A percentile compares a stretch with the other conserved stretches of the same genome.
Evolutionary conservation across 2,329 filamentous ascomycete species (phyloP).

Genomic region (Didymellaceae sp.): DNA sequence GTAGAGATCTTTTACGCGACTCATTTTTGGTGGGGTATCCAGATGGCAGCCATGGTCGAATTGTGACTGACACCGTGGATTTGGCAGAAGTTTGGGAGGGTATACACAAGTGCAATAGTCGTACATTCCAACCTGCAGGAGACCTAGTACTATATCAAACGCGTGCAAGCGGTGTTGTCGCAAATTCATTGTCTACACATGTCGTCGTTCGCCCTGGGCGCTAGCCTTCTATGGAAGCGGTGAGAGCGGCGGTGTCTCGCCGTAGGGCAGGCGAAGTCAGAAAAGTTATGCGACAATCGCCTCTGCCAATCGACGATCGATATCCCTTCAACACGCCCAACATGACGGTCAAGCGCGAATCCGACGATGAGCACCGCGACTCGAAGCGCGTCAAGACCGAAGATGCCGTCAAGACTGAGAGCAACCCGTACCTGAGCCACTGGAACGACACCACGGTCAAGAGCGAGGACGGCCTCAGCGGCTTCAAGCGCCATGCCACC

Average conservation of each 20-base stretch:
- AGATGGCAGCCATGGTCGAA: not conserved
- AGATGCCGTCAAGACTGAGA: slow-evolving; percentile 47
- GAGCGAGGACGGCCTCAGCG: slow-evolving; percentile 55
- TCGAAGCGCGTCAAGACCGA: slow-evolving; percentile 58
- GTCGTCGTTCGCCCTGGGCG: not conserved
- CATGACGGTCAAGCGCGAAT: slow-evolving; percentile 65
- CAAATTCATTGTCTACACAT: not conserved
- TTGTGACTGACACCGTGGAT: not conserved
- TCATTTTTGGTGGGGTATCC: slow-evolving; percentile 3
- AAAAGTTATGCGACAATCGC: slow-evolving; percentile 3
- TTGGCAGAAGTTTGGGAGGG: not conserved
- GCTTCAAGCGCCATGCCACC: slow-evolving; percentile 78
- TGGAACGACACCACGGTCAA: slow-evolving; percentile 67
- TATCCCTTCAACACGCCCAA: not conserved
- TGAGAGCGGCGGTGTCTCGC: not conserved
- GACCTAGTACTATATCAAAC: too few species aligned
- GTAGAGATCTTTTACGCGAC: not conserved
- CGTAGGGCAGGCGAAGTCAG: not conserved
- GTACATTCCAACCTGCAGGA: too few species aligned
- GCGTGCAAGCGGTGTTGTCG: not conserved
- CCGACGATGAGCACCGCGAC: slow-evolving; percentile 56
- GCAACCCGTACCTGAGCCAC: slow-evolving; percentile 92
- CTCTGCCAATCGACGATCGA: not conserved
- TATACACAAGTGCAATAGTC: too few species aligned
- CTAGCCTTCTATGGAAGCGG: not conserved